Evolutionary conservation across 73 alveolate species (phyloP), one percentile per base, ranked within the genome.

Genomic region (Paramecium sexaurelia): DNA sequence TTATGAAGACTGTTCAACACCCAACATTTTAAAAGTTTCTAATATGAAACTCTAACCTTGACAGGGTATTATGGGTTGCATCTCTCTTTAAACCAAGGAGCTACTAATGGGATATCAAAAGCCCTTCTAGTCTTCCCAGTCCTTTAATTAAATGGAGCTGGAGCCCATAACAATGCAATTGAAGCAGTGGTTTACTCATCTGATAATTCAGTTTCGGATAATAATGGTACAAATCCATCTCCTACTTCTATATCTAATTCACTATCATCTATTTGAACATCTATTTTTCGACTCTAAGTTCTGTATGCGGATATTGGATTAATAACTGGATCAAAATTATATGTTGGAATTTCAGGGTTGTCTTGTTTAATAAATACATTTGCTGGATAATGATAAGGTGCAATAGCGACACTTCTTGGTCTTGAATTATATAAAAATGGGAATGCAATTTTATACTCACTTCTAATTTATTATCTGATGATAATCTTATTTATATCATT

Each of bases 61-160:
- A 98, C 99, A 7, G 99, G 99, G 69, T 98, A 97, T 20, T 98
- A 95, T 35, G 97, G 95, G n/a, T 98, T 98, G 90, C 99, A 98
- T 95, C 99, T 96, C 91, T 98, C 99, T 93, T 97, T 97, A 92
- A 98, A 98, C 99, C 99, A 99, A 68, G 96, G 95, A 51, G 99
- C 95, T 8, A 99, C 99, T 51, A 99, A 91, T 1, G 99, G 99
- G 47, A 99, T 97, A 92, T 99, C 99, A 93, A 94, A 97, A n/a
- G 99, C 97, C 26, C 99, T 95, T 61, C 99, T 98, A 68, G 99
- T 98, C 86, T 96, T 95, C 7, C 99, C 99, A 36, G 99, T 97
- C 91, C 99, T 96, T 90, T 97, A 92, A 94, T 99, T 98, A 92
- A 98, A 99, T 0, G 99, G 99, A 20, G 96, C 95, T 5, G 99